Conservation (phyloP, 345 rosid genomes). For the Acer saccharum region DNA sequence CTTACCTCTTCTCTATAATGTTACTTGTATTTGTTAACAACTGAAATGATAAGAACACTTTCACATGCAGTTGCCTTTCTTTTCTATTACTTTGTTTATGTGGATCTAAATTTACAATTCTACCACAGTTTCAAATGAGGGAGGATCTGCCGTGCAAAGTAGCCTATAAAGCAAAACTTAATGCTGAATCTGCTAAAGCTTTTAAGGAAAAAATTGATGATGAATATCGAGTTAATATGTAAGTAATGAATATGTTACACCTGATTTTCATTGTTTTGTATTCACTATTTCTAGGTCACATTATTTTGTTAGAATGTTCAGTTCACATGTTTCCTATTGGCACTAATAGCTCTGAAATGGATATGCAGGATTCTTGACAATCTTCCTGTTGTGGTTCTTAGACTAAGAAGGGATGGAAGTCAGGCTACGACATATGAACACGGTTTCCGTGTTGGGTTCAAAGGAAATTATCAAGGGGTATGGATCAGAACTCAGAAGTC, state of each 20-base stretch:
- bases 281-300: background rate
- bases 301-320: background rate
- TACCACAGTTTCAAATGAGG: conserved; percentile 79
- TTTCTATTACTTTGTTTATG: conserved; percentile 8
- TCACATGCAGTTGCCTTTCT: background rate
- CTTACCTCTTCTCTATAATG: conserved; percentile 5
- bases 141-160: conserved; percentile 84
- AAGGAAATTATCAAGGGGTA: conserved; percentile 95
- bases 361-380: conserved; percentile 89
- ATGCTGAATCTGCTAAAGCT: conserved; percentile 74
- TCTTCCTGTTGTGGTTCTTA: conserved; percentile 95
- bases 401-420: conserved; percentile 92
- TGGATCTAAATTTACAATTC: conserved; percentile 20
- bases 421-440: conserved; percentile 87
- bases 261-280: conserved; percentile 1
- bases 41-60: background rate
- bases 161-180: conserved; percentile 60
- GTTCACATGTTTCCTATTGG: background rate
- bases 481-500: conserved; percentile 22
- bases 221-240: conserved; percentile 94
- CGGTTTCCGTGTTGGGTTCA: conserved; percentile 94
- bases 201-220: conserved; percentile 96
- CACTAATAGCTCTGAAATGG: conserved; percentile 21
- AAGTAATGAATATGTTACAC: conserved; percentile 31
- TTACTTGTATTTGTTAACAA: conserved; percentile 11